Evolutionary conservation across 169 alveolate species (phyloP).

Genomic region (Eimeria falciformis): DNA sequence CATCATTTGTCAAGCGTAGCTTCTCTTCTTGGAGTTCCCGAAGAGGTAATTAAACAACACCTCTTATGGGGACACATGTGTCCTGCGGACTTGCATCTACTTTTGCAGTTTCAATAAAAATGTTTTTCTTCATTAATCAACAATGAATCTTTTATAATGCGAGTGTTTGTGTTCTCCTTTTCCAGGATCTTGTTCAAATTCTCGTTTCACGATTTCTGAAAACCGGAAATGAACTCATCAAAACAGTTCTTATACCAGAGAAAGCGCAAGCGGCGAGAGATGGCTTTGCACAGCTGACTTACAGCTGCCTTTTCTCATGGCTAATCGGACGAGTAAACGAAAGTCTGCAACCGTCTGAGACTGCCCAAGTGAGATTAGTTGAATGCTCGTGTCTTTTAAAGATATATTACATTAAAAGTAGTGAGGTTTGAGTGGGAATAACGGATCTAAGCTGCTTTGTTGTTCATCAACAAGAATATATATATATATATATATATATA

Average conservation of each 20-base stretch:
- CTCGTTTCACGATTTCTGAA: conserved; percentile 25
- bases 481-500: no score
- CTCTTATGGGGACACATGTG: neutral
- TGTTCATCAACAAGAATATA: no score
- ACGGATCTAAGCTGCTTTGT: no score
- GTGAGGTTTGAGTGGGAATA: no score
- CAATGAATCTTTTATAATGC: neutral
- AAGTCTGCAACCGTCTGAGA: neutral
- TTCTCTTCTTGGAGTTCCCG: conserved; percentile 2
- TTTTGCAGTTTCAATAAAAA: neutral
- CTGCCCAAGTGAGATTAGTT: no score
- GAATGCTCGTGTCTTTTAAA: no score
- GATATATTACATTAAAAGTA: no score
- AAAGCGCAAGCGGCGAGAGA: conserved; percentile 44
- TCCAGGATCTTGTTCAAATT: neutral
- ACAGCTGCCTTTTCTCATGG: conserved; percentile 96
- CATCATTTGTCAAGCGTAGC: neutral
- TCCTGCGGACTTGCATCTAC: neutral
- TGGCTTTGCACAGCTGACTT: conserved; percentile 94
- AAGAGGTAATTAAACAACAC: conserved; percentile 11
- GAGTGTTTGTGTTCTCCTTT: neutral
- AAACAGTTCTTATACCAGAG: conserved; percentile 10
- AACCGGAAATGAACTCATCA: conserved; percentile 53
- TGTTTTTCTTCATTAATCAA: neutral
- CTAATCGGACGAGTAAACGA: conserved; percentile 94